phyloP scores from a whole-genome alignment of 2,329 filamentous ascomycete genomes.

The Beauveria sp. region DNA sequence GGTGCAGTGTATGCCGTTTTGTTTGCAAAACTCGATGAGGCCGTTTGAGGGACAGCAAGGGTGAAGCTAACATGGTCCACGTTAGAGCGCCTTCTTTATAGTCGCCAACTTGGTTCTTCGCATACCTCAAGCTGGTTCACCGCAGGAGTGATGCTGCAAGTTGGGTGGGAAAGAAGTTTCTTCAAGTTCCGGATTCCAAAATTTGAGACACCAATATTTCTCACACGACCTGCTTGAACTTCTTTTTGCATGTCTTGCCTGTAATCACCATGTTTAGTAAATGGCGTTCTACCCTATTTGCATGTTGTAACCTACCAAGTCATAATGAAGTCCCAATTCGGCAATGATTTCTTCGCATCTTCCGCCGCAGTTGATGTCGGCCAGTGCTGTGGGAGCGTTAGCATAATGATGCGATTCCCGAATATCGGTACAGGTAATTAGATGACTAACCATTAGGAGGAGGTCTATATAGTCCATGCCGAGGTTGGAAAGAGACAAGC shows the following conservation, averaged over 20 bases:
- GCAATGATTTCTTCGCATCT: background rate
- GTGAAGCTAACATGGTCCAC: background rate
- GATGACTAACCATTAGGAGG: slow-evolving; percentile 2
- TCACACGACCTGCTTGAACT: slow-evolving; percentile 59
- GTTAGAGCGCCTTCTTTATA: background rate
- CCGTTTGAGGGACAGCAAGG: background rate
- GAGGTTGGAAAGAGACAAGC: background rate
- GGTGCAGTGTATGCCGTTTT: slow-evolving; percentile 1
- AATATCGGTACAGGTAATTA: no score
- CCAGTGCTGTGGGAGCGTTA: background rate
- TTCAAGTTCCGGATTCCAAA: slow-evolving; percentile 76
- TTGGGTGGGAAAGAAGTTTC: slow-evolving; percentile 59
- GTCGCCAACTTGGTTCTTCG: background rate
- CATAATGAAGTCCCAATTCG: slow-evolving; percentile 1
- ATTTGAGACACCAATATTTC: slow-evolving; percentile 81
- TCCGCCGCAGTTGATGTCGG: background rate
- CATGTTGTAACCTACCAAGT: background rate
- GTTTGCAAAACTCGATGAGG: background rate
- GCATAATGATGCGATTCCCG: background rate
- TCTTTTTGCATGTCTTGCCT: slow-evolving; percentile 58
- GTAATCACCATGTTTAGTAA: background rate
- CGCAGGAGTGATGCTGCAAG: background rate
- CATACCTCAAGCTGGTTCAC: slow-evolving; percentile 4
- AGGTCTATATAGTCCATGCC: slow-evolving; percentile 4
- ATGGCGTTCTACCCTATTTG: background rate